Base-by-base conservation (phyloP, 306 rosid species). In the Inga oerstediana region DNA sequence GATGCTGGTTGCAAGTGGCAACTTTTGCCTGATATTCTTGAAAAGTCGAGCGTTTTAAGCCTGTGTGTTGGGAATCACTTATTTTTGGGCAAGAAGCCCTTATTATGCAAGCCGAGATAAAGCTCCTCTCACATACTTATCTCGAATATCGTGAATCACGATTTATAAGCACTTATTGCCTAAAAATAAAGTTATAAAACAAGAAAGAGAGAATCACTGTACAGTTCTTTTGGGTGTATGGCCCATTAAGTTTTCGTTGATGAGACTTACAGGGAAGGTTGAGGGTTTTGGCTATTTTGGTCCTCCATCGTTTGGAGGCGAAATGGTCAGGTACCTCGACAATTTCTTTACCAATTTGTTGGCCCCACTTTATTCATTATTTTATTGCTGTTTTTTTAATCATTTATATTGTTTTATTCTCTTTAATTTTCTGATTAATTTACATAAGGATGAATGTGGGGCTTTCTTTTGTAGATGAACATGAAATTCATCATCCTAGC, bases 171-270 rank as follows among this genome's bases (percentile, higher is more conserved):
- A 24, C 0, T 24, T 24, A 24, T 24, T 24, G 27, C 27, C 27
- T 24, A 24, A 24, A 24, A 24, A 24, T 24, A 24, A 24, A 24
- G 27, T 24, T 24, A 56, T 20, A 56, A 56, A 4, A 17, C 13
- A 74, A 35, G 7, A 37, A n/a, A 54, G 3, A 75, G 17, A 37
- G 30, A 37, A 3, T 34, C 37, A 2, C 45, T 17, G 22, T n/a
- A 54, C 35, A 35, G 34, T 76, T 76, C 46, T 76, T 48, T 76
- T n/a, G 37, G 39, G 58, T 16, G 37, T 51, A 49, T 74, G 64
- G 78, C 46, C 78, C 46, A 51, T 74, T 20, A 51, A 51, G 17
- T 20, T 41, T 32, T 51, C 27, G 78, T 62, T 74, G 8, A 46
- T 27, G 59, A 46, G 59, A 72, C 56, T 48, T 44, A 51, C n/a